These are phyloP conservation scores for Ceratocystis diversiconidia DNA, from an alignment of 2,329 filamentous ascomycete genomes.

Conservation along the genomic window DNA sequence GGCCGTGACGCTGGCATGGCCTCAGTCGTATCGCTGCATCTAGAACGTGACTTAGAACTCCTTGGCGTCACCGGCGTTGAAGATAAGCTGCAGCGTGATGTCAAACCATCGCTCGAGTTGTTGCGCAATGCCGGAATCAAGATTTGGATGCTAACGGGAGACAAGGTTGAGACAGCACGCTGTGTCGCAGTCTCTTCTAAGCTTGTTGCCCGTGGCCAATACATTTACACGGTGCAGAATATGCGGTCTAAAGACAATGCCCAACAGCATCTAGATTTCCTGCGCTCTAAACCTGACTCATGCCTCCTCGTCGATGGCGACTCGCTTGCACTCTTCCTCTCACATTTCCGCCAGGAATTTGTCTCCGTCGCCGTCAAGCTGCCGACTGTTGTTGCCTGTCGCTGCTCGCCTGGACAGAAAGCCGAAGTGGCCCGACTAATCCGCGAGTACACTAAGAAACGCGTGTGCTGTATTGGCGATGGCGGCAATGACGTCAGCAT, in stretches of 20 bases:
- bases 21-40: constrained; percentile 59
- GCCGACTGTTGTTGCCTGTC: constrained; percentile 86
- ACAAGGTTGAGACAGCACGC: constrained; percentile 94
- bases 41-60: constrained; percentile 81
- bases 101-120: constrained; percentile 88
- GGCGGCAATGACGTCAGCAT: constrained; percentile 97
- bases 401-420: constrained; percentile 93
- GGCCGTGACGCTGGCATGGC: constrained; percentile 73
- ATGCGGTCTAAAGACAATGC: constrained; percentile 71
- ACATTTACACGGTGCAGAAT: constrained; percentile 85
- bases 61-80: constrained; percentile 96
- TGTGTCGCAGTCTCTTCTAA: constrained; percentile 94
- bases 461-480: constrained; percentile 93
- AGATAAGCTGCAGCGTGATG: constrained; percentile 88
- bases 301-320: constrained; percentile 93
- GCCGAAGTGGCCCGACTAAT: constrained; percentile 87
- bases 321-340: constrained; percentile 69
- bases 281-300: constrained; percentile 72
- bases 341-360: constrained; percentile 70
- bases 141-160: constrained; percentile 98
- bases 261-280: constrained; percentile 75
- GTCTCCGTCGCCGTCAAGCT: constrained; percentile 76
- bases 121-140: constrained; percentile 95
- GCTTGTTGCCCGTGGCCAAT: constrained; percentile 82
- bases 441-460: constrained; percentile 80